These are phyloP conservation scores for Nothopassalora personata DNA, from an alignment of 2,329 filamentous ascomycete species.

Conservation along the genomic window DNA sequence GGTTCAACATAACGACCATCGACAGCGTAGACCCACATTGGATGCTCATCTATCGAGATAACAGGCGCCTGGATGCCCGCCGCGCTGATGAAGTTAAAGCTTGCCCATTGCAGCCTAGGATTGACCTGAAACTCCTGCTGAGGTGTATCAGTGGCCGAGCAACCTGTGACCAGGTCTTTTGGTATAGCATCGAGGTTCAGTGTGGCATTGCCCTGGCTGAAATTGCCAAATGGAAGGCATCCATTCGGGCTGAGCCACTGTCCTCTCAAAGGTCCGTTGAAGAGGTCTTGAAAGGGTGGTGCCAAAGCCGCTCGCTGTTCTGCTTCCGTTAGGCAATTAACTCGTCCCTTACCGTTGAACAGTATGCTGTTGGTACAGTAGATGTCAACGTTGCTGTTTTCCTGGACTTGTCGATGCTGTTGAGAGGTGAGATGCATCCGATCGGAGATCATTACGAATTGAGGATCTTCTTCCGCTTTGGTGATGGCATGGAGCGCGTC, in stretches of 20 bases:
- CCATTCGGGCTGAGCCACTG: not conserved
- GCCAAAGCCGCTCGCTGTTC: not conserved
- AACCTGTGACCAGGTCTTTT: not conserved
- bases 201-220: not conserved
- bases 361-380: not conserved
- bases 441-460: not conserved
- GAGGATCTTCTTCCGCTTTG: not conserved
- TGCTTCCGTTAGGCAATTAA: not conserved
- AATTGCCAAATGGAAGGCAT: not conserved
- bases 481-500: not conserved
- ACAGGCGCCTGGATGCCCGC: constrained; percentile 9
- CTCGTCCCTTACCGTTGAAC: not conserved
- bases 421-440: not conserved
- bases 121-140: constrained; percentile 6
- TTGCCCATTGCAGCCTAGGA: constrained; percentile 12
- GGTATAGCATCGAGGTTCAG: not conserved
- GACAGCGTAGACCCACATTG: constrained; percentile 17
- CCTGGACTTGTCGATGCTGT: not conserved
- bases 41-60: constrained; percentile 14
- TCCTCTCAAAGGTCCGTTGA: not conserved
- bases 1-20: constrained; percentile 46
- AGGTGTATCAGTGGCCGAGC: not conserved
- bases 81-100: constrained; percentile 13
- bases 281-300: not conserved
- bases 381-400: not conserved